Conservation (phyloP, 805 yeast species). For the Starmerella ratchasimensis region DNA sequence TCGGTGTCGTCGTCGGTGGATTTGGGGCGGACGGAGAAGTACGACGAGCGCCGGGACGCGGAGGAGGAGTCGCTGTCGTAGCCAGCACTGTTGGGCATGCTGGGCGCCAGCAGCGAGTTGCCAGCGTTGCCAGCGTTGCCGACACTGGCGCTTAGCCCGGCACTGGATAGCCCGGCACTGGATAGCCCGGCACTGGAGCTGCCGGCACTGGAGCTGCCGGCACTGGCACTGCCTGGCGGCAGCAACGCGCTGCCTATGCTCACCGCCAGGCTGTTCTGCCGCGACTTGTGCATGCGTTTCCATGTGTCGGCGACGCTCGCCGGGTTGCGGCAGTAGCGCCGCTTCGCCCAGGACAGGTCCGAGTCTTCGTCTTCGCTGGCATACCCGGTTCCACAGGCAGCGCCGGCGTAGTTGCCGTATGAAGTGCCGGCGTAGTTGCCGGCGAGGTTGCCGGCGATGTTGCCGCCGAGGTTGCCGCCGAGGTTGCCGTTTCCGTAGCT, state of each 20-base stretch:
- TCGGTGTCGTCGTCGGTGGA: background rate
- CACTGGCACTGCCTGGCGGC: too few relatives aligned
- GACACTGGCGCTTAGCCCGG: background rate
- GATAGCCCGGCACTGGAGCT: background rate
- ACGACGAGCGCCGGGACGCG: slow-evolving; percentile 2
- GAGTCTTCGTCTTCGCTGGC: slow-evolving; percentile 1
- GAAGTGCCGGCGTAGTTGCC: too few relatives aligned
- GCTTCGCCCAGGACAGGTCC: background rate
- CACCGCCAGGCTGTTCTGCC: background rate
- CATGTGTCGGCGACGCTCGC: slow-evolving; percentile 12
- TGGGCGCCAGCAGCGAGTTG: slow-evolving; percentile 1
- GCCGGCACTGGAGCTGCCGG: too few relatives aligned
- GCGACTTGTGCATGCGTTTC: slow-evolving; percentile 9
- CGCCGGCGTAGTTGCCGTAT: too few relatives aligned
- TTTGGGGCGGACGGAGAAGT: background rate
- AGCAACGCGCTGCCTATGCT: too few relatives aligned
- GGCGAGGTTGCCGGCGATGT: background rate
- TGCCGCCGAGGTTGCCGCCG: background rate
- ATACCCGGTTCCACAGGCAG: background rate
- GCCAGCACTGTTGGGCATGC: background rate
- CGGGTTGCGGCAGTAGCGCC: slow-evolving; percentile 12
- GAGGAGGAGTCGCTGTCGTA: background rate
- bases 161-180: background rate
- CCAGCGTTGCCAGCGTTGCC: slow-evolving; percentile 1
- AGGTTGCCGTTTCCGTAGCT: too few relatives aligned